phyloP scores from a whole-genome alignment of 768 basidiomycete species.

The Phaffia australis region DNA sequence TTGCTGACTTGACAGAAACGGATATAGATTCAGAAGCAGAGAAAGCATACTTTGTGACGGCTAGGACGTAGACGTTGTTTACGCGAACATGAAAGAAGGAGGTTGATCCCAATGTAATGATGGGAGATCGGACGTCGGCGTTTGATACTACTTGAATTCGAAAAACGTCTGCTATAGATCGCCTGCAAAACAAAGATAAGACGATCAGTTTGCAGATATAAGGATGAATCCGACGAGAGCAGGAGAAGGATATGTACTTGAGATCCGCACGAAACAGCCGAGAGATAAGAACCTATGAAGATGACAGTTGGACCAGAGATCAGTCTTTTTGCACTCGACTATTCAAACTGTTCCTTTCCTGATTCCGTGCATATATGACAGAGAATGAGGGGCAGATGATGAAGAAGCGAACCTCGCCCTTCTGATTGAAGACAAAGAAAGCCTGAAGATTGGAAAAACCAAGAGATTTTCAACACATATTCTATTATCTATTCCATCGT shows the following conservation, averaged over 20 bases:
- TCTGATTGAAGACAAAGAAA: slow-evolving; percentile 98
- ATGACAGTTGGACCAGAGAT: background rate
- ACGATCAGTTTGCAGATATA: background rate
- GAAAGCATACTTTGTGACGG: slow-evolving; percentile 75
- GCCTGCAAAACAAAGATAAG: slow-evolving; percentile 44
- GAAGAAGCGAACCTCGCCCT: slow-evolving; percentile 71
- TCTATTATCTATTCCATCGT: too few relatives aligned
- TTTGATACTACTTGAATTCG: slow-evolving; percentile 98
- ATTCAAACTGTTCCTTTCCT: too few relatives aligned
- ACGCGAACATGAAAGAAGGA: slow-evolving; percentile 97
- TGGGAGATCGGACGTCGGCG: slow-evolving; percentile 90
- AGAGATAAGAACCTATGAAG: slow-evolving; percentile 75
- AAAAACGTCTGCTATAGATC: slow-evolving; percentile 94
- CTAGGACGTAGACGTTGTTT: slow-evolving; percentile 90
- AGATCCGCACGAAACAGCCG: slow-evolving; percentile 91
- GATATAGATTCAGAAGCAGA: background rate
- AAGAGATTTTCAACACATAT: background rate
- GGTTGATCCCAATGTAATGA: slow-evolving; percentile 92
- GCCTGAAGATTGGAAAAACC: slow-evolving; percentile 47
- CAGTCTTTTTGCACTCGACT: too few relatives aligned
- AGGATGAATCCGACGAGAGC: background rate
- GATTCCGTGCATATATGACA: background rate
- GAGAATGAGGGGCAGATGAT: slow-evolving; percentile 12
- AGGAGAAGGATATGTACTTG: slow-evolving; percentile 52
- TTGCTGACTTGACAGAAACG: background rate